phyloP scores from a whole-genome alignment of 1,284 basidiomycete genomes.

The Sporisorium iseilematis-ciliati region DNA sequence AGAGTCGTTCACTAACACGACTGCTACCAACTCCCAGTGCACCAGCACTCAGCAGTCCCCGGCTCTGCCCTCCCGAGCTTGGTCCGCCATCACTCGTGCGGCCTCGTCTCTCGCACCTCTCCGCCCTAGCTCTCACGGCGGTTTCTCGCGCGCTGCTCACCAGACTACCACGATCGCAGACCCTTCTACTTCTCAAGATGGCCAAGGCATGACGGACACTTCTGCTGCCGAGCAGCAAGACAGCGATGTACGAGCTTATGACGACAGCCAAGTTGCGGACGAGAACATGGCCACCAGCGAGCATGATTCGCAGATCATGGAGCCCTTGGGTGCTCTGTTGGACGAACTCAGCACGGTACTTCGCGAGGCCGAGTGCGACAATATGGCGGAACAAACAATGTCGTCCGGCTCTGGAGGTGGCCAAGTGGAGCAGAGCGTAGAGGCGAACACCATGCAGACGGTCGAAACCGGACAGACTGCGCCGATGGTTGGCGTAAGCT shows the following conservation, averaged over 20 bases:
- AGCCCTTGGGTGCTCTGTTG: background rate
- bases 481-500: background rate
- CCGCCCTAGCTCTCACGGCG: background rate
- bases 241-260: background rate
- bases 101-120: background rate
- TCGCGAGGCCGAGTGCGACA: background rate
- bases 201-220: background rate
- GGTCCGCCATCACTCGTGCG: background rate
- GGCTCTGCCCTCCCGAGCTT: conserved; percentile 1
- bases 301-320: background rate
- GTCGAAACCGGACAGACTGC: background rate
- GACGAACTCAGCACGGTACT: background rate
- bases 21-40: background rate
- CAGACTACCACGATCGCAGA: background rate
- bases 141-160: background rate
- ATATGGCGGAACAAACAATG: background rate
- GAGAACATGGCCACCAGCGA: background rate
- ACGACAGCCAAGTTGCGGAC: background rate
- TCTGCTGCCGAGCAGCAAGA: background rate
- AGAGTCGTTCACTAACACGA: background rate
- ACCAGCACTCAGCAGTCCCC: background rate
- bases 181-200: background rate
- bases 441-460: background rate
- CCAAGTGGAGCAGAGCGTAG: background rate
- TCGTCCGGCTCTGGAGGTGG: background rate